phyloP scores from a whole-genome alignment of 768 basidiomycete species.

The Rhodotorula kratochvilovae region DNA sequence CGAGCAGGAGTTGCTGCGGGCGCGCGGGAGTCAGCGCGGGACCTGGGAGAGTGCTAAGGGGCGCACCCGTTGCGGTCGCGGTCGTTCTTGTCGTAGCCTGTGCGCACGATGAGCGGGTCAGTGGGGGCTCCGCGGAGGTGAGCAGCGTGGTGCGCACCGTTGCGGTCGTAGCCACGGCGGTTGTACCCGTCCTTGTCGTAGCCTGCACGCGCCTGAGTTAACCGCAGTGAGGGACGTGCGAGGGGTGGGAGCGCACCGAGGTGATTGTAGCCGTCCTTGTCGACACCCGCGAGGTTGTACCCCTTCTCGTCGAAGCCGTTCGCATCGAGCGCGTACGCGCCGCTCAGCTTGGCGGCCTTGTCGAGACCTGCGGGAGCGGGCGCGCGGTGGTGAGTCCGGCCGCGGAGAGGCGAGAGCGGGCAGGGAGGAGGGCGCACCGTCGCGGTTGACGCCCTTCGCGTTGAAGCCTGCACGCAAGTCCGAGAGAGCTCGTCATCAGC shows the following conservation, averaged over 20 bases:
- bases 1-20: background rate
- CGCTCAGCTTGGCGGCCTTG: background rate
- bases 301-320: background rate
- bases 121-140: background rate
- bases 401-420: background rate
- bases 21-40: too few species aligned
- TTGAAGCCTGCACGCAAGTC: slow-evolving; percentile 1
- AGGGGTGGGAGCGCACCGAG: background rate
- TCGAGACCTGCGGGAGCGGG: background rate
- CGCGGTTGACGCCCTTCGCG: background rate
- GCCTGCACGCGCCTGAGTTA: background rate
- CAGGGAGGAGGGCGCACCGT: background rate
- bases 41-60: background rate
- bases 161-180: background rate
- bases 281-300: background rate
- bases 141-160: background rate
- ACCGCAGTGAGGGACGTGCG: background rate
- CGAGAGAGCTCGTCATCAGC: too few species aligned
- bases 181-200: background rate
- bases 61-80: background rate
- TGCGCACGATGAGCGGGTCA: background rate
- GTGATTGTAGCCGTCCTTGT: background rate
- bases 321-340: background rate
- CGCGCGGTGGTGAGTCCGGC: background rate
- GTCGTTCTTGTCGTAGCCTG: background rate